These are phyloP conservation scores for Vitis rupestris DNA, from an alignment of 164 flowering plant genomes.

Conservation along the genomic window DNA sequence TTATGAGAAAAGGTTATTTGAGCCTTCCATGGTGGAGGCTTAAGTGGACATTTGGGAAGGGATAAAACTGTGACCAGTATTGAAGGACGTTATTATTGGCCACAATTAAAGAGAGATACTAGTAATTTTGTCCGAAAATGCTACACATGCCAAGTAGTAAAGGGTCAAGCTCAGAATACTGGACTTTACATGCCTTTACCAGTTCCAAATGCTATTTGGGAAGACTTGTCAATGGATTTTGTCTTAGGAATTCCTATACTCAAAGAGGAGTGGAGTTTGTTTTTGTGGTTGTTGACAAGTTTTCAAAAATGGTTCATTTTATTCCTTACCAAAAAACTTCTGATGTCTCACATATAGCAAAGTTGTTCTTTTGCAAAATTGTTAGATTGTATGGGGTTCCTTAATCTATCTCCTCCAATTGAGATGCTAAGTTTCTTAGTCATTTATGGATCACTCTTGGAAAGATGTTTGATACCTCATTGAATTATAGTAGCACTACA, in stretches of 20 bases:
- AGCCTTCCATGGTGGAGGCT: conserved; percentile 9
- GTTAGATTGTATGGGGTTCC: conserved; percentile 5
- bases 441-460: conserved; percentile 9
- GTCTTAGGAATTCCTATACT: conserved; percentile 11
- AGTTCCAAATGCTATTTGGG: conserved; percentile 9
- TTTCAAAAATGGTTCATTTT: conserved; percentile 15
- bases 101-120: conserved; percentile 4
- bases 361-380: conserved; percentile 2
- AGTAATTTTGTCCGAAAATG: conserved; percentile 1
- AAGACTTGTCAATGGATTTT: conserved; percentile 18
- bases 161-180: conserved; percentile 10
- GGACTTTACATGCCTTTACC: conserved; percentile 15
- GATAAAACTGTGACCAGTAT: conserved; percentile 3
- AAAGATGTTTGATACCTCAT: neutral
- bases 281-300: conserved; percentile 19
- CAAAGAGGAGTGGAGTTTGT: conserved; percentile 12
- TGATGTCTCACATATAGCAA: neutral
- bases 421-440: neutral
- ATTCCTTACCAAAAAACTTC: conserved; percentile 3
- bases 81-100: conserved; percentile 11
- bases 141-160: neutral
- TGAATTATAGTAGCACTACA: neutral
- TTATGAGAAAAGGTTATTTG: conserved; percentile 7
- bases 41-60: conserved; percentile 2
- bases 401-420: neutral